Evolutionary conservation across 1,284 basidiomycete species (phyloP), one percentile per base, ranked within the genome.

Genomic region (Pholiota adiposa): DNA sequence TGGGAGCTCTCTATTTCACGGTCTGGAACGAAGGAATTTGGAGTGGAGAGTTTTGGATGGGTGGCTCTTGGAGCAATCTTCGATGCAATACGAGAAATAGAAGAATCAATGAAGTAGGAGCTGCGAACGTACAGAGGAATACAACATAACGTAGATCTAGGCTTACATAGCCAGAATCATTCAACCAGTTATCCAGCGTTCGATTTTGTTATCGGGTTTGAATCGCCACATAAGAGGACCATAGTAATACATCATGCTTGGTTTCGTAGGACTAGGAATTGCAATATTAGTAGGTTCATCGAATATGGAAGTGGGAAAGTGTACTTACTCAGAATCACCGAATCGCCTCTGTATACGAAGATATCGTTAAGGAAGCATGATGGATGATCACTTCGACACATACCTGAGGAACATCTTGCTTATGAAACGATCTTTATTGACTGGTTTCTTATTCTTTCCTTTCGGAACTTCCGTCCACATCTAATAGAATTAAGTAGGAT

Each of bases 401-500:
- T 69, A 93, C 92, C 92, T 84, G 61, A 94, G 74, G 75, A 94
- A 95, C 90, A 98, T 97, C 79, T 97, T 99, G 79, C 95, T 97
- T 74, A 99, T 97, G 81, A 99, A 99, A 44, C 97, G 86, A 79
- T 99, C 96, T 79, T 97, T 98, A 83, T 99, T 98, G 62, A 99
- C 90, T 2, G 97, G 93, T 77, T 98, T 98, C 80, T 97, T 97
- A 74, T 94, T 95, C 81, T 98, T 99, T 53, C 95, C 95, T 77
- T 98, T 99, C 21, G 97, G 97, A 56, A 92, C 79, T 75, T 99
- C 97, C 27, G 96, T 98, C 97, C 97, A 99, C 97, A 98, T 98
- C 93, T 97, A 33, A 2, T 4, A 21, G 11, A n/a, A 34, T 50
- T 65, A n/a, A 63, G 61, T 59, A 31, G 55, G 49, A 34, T 53